Base-by-base conservation (phyloP, 2,329 filamentous ascomycete species). In the Aspergillus pseudoviridinutans region DNA sequence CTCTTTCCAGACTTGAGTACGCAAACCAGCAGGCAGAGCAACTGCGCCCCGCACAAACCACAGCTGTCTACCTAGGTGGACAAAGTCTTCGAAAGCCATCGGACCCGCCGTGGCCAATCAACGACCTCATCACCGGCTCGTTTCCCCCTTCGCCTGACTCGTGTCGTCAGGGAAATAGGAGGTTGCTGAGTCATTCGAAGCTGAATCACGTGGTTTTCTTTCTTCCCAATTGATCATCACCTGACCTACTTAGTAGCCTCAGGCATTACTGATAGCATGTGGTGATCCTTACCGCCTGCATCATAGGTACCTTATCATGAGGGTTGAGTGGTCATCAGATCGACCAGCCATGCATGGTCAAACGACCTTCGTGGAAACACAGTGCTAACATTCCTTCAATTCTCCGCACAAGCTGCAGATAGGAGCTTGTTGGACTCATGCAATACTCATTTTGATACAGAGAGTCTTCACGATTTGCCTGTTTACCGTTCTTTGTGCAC, bases 81-180 rank as follows among this genome's bases (percentile, higher is more conserved):
- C 32, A 38, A 38, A 38, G 32, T 14, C 14, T 38, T 38, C 32
- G 6, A 3, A 38, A 35, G 32, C 32, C 32, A 38, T 38, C 32
- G 25, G 28, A 3, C n/a, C n/a, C n/a, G 22, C 29, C n/a, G 38
- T 38, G 35, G 29, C 61, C 59, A 61, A 59, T 59, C 47, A 61
- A 49, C 51, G 42, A 20, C 49, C 29, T 10, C 3, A 20, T 5
- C n/a, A 22, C n/a, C 12, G 22, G 3, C 10, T 35, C 14, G 5
- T 47, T 22, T 58, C 47, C 57, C 51, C 54, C 49, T 38, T 12
- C 42, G 12, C 47, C 61, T 63, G 60, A 64, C 62, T 64, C 61
- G 57, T 64, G 62, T 64, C 61, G 62, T 64, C 62, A 64, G 51
- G 51, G 58, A 64, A 50, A 10, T 14, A 29, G 29, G 35, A 27